phyloP scores from a whole-genome alignment of 345 rosid genomes.

The Trapa incisa region DNA sequence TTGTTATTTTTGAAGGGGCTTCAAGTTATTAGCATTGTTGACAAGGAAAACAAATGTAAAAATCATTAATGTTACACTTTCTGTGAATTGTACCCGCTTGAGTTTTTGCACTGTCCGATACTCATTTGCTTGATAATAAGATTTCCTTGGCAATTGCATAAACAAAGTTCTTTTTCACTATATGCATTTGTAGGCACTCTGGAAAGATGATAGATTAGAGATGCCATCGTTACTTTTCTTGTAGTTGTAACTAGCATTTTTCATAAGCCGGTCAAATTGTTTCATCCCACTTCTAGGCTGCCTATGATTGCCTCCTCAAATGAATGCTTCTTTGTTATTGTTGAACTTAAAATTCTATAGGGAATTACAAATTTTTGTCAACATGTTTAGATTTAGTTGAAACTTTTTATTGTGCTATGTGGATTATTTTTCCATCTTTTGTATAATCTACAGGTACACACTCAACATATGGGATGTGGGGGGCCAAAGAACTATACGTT shows the following conservation, averaged over 20 bases:
- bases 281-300: background rate
- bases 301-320: background rate
- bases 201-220: background rate
- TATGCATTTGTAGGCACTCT: background rate
- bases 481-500: conserved; percentile 85
- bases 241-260: background rate
- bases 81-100: background rate
- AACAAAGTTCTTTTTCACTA: background rate
- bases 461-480: conserved; percentile 93
- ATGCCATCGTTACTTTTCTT: background rate
- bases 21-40: background rate
- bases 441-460: conserved; percentile 37
- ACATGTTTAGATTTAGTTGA: background rate
- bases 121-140: background rate
- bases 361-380: background rate
- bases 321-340: background rate
- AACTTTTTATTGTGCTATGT: background rate
- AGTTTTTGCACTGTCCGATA: background rate
- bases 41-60: background rate
- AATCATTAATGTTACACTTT: background rate
- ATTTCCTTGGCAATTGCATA: no score
- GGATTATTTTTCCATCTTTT: background rate
- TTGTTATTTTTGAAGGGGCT: background rate
- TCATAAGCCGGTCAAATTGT: background rate
- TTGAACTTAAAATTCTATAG: background rate